These are phyloP conservation scores for Panaeolus papilionaceus DNA, from an alignment of 768 basidiomycete genomes.

Conservation along the genomic window DNA sequence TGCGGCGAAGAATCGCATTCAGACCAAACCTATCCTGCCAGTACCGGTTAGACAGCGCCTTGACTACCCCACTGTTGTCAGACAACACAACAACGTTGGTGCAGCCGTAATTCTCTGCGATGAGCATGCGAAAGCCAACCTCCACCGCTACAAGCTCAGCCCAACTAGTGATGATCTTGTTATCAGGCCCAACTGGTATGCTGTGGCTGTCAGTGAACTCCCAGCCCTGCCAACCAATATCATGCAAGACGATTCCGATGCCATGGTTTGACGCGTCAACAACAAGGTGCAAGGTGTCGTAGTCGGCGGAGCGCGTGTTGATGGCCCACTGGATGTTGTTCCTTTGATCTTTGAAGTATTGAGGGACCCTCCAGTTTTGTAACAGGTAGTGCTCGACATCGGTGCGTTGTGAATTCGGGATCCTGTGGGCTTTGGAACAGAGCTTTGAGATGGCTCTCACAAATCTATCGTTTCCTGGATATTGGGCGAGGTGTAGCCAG, in stretches of 20 bases:
- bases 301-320: too few species aligned
- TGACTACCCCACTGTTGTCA: constrained; percentile 41
- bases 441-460: background rate
- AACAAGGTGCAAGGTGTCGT: constrained; percentile 10
- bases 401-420: background rate
- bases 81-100: constrained; percentile 36
- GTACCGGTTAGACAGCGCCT: constrained; percentile 25
- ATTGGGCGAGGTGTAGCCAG: background rate
- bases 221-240: constrained; percentile 42
- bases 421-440: too few species aligned
- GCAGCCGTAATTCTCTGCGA: constrained; percentile 25
- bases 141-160: constrained; percentile 50
- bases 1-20: constrained; percentile 31
- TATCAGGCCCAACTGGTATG: constrained; percentile 23
- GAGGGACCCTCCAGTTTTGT: background rate
- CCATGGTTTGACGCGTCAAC: constrained; percentile 33
- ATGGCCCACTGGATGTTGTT: too few species aligned
- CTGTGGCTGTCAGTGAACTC: constrained; percentile 31
- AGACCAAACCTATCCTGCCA: constrained; percentile 33
- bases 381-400: background rate
- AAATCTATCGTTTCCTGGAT: background rate
- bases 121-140: constrained; percentile 35
- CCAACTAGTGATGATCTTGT: constrained; percentile 44
- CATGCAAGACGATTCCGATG: constrained; percentile 37
- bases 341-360: background rate